Base-by-base conservation (phyloP, 441 rosid species). In the Euphorbia schlechtendalii region DNA sequence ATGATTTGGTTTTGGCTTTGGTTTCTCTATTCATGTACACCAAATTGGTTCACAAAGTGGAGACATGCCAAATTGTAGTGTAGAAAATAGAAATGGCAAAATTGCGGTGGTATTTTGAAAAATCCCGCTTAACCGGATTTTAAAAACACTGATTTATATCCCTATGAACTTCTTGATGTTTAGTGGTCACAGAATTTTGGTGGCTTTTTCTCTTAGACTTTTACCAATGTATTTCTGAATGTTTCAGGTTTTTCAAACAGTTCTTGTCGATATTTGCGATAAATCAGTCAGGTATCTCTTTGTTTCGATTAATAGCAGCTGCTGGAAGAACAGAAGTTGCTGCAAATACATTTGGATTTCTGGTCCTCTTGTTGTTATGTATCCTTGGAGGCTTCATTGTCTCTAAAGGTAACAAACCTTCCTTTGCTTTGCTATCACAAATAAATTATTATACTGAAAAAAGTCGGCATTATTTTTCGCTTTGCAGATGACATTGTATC, bases 361-460 rank as follows among this genome's bases (percentile, higher is more conserved):
- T 83, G 25, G 71, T 81, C 56, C 49, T 87, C 74, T 74, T 83
- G 58, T 12, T 81, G 69, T 76, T 83, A 58, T 83, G 85, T 59
- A 82, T 85, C 30, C 84, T 87, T 4, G 94, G 89, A 24, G 93
- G 93, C 68, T 84, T 77, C 73, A 68, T 87, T 67, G 73, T 85
- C 41, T 74, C 90, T 65, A 85, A 76, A 79, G 76, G 94, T 78
- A 56, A 65, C 59, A 48, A 30, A 56, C 34, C n/a, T 5, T 34
- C 24, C 7, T 56, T 12, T 20, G 7, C 8, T 30, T 36, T 36
- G 17, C 3, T 13, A n/a, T 30, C 27, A 25, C 2, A 27, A 56
- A 28, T 6, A 6, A 30, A 56, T 22, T 17, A 36, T 17, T 6
- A 36, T 34, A 21, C 5, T 5, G 0, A 4, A 6, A 36, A 18